Base-by-base conservation (phyloP, 768 basidiomycete species). In the Gautieria morchelliformis region DNA sequence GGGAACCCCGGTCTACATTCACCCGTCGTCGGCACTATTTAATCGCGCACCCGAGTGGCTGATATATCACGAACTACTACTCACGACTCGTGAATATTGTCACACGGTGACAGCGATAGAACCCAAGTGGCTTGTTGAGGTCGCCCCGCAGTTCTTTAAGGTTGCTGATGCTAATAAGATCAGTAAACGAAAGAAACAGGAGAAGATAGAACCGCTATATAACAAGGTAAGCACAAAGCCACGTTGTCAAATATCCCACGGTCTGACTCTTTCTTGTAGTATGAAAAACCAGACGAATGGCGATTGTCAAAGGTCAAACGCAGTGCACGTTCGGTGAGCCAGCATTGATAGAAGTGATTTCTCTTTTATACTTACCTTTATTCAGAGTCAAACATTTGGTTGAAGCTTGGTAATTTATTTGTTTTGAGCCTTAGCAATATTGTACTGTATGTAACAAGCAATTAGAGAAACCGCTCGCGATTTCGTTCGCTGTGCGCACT, bases 1-100 rank as follows among this genome's bases (percentile, higher is more conserved):
- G 71, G 93, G 93, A 35, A 98, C 96, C n/a, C 96, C 95, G 0
- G 94, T 99, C 51, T 98, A 95, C 71, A 93, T 99, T 55, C 96
- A 99, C 71, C 96, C 93, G 0, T 95, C 95, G 1, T 94, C 93
- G 3, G 89, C 93, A 5, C 76, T 99, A 19, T 99, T 98, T 79
- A 97, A 99, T 67, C 85, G 94, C 40, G 87, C 88, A 40, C 96
- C 96, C 0, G 95, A 98, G 71, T 96, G 93, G 92, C 73, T 90
- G 41, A 84, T 94, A 48, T 95, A 99, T 72, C 92, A 99, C 68
- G 96, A 98, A 69, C 70, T 99, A 64, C 86, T 98, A 53, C 75
- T 98, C 61, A 98, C 96, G 12, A 96, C 96, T n/a, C 82, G 93
- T 64, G 90, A 93, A 71, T 96, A 90, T 67, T 90, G 87, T 68